Evolutionary conservation across 139 green algal species (phyloP).

Genomic region (Micractinium conductrix): DNA sequence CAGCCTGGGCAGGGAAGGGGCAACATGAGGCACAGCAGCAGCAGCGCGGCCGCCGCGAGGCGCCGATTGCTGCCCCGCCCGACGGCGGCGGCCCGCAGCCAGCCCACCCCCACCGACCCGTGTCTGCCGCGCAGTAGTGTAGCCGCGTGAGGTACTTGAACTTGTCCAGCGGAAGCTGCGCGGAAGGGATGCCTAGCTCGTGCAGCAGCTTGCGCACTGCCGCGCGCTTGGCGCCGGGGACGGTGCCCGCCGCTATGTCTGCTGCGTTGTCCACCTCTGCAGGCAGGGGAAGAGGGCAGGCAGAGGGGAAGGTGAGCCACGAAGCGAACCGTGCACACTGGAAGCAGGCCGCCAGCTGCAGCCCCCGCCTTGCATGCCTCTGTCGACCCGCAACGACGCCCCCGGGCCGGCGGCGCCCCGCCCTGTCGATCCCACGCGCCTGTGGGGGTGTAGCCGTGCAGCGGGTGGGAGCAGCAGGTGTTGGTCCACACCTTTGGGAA

Average conservation of each 20-base stretch:
- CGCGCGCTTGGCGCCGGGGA: constrained; percentile 73
- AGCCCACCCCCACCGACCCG: constrained; percentile 38
- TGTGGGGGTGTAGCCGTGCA: constrained; percentile 79
- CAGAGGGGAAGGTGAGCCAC: neutral
- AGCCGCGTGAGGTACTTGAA: constrained; percentile 91
- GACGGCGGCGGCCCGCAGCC: too few relatives aligned
- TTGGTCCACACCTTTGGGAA: constrained; percentile 98
- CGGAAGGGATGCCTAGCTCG: constrained; percentile 86
- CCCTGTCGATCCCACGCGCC: too few relatives aligned
- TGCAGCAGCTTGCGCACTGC: constrained; percentile 89
- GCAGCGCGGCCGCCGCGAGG: neutral
- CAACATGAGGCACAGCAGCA: neutral
- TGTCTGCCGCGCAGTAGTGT: constrained; percentile 93
- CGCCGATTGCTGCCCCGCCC: too few relatives aligned
- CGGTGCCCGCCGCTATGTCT: constrained; percentile 42
- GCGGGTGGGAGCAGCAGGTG: constrained; percentile 96
- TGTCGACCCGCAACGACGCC: too few relatives aligned
- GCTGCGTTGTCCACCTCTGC: constrained; percentile 68
- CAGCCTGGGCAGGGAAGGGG: too few relatives aligned
- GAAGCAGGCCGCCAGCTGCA: too few relatives aligned
- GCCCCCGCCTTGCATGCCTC: too few relatives aligned
- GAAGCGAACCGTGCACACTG: too few relatives aligned
- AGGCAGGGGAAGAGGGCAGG: neutral
- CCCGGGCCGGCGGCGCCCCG: too few relatives aligned
- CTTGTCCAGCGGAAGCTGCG: constrained; percentile 52